These are phyloP conservation scores for Tolypocladium capitatum DNA, from an alignment of 2,329 filamentous ascomycete genomes.

Conservation along the genomic window DNA sequence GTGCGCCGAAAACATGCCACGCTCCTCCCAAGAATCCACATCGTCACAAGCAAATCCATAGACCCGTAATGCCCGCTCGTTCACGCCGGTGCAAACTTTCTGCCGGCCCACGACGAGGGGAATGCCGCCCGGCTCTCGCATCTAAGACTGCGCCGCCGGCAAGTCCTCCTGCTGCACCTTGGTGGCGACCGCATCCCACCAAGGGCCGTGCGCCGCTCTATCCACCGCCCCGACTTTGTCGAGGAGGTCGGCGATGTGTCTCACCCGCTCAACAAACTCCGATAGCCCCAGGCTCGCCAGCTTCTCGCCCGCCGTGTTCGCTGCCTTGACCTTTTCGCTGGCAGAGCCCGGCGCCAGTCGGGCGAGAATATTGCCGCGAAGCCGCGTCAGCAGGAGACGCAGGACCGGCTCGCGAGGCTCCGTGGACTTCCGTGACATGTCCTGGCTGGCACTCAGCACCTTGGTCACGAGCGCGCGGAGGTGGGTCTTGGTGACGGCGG, in stretches of 20 bases:
- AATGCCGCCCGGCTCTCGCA: not conserved
- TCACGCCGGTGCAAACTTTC: not conserved
- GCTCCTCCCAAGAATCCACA: not conserved
- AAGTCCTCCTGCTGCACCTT: slow-evolving; percentile 34
- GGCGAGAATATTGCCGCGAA: slow-evolving; percentile 52
- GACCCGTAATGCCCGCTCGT: not conserved
- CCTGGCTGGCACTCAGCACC: slow-evolving; percentile 36
- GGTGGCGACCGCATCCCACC: slow-evolving; percentile 56
- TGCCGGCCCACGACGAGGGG: not conserved
- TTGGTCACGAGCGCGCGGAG: slow-evolving; percentile 44
- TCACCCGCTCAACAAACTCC: slow-evolving; percentile 58
- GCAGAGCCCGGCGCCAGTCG: slow-evolving; percentile 53
- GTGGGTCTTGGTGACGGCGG: slow-evolving; percentile 45
- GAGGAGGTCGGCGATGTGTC: slow-evolving; percentile 56
- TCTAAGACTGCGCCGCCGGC: slow-evolving; percentile 6
- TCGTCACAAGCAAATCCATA: not conserved
- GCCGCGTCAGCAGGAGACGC: slow-evolving; percentile 52
- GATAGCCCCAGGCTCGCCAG: slow-evolving; percentile 56
- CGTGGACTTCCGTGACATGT: slow-evolving; percentile 25
- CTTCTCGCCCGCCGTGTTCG: slow-evolving; percentile 55
- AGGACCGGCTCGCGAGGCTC: slow-evolving; percentile 44
- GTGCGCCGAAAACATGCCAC: not conserved
- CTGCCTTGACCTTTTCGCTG: slow-evolving; percentile 56
- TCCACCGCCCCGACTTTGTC: slow-evolving; percentile 54
- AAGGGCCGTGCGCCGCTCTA: slow-evolving; percentile 50